These are phyloP conservation scores for Gremmenia infestans DNA, from an alignment of 2,329 filamentous ascomycete species.

Conservation along the genomic window DNA sequence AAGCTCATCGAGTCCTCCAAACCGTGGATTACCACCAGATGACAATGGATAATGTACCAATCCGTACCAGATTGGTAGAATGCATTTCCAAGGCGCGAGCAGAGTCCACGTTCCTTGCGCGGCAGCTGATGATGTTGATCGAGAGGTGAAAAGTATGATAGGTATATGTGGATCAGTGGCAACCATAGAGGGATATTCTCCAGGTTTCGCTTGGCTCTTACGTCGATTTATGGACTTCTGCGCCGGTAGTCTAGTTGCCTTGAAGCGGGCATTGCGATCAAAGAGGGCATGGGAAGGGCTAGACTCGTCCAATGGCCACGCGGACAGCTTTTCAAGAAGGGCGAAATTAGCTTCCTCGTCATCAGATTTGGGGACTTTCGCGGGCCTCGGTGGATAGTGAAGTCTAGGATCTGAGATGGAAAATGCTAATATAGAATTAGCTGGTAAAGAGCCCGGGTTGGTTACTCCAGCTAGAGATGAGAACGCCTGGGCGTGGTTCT, in stretches of 20 bases:
- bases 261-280: slow-evolving; percentile 59
- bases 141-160: slow-evolving; percentile 61
- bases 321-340: slow-evolving; percentile 56
- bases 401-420: slow-evolving; percentile 74
- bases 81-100: slow-evolving; percentile 85
- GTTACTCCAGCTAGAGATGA: slow-evolving; percentile 51
- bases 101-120: slow-evolving; percentile 73
- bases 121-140: slow-evolving; percentile 41
- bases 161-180: slow-evolving; percentile 71
- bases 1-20: slow-evolving; percentile 76
- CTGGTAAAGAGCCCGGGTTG: slow-evolving; percentile 65
- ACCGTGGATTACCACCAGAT: slow-evolving; percentile 73
- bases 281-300: slow-evolving; percentile 55
- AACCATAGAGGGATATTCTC: slow-evolving; percentile 52
- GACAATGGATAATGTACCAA: slow-evolving; percentile 78
- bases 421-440: slow-evolving; percentile 67
- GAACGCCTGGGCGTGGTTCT: slow-evolving; percentile 46
- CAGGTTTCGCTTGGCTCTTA: slow-evolving; percentile 58
- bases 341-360: slow-evolving; percentile 32
- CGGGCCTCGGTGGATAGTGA: slow-evolving; percentile 63
- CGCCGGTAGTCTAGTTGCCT: slow-evolving; percentile 61
- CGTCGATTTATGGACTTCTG: slow-evolving; percentile 80
- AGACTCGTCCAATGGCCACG: slow-evolving; percentile 60
- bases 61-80: slow-evolving; percentile 78
- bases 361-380: slow-evolving; percentile 37